phyloP scores from a whole-genome alignment of 352 stramenopile genomes.

The Blastocystis sp. region DNA sequence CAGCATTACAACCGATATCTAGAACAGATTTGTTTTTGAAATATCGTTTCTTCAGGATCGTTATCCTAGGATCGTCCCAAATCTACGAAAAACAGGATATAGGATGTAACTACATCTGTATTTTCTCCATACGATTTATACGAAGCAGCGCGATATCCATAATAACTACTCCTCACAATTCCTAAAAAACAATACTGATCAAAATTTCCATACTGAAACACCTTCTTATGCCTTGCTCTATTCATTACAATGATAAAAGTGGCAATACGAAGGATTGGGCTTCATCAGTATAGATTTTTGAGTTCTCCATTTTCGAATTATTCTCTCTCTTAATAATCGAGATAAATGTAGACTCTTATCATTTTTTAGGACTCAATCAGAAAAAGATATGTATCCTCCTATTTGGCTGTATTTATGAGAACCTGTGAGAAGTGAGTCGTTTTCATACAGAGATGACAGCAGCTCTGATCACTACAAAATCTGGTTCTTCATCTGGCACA shows the following conservation, averaged over 20 bases:
- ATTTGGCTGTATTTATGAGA: too few species aligned
- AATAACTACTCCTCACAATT: neutral
- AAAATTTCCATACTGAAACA: constrained; percentile 41
- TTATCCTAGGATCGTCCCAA: constrained; percentile 6
- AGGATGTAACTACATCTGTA: neutral
- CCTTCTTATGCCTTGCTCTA: neutral
- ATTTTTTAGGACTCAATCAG: too few species aligned
- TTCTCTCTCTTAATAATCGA: too few species aligned
- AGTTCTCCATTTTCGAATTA: too few species aligned
- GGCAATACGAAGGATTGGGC: too few species aligned
- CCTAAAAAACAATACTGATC: neutral
- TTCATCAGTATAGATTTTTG: too few species aligned
- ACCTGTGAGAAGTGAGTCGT: too few species aligned
- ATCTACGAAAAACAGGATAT: neutral
- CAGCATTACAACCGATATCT: constrained; percentile 34
- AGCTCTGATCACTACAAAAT: too few species aligned
- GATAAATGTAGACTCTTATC: too few species aligned
- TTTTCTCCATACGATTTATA: neutral
- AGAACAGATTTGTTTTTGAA: constrained; percentile 12
- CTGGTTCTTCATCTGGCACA: too few species aligned
- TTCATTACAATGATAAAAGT: neutral
- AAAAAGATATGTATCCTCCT: too few species aligned
- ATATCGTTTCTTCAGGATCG: constrained; percentile 29
- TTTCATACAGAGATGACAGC: too few species aligned
- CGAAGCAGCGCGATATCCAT: neutral